Evolutionary conservation across 345 rosid genomes (phyloP).

Genomic region (Psidium friedrichsthalianum): DNA sequence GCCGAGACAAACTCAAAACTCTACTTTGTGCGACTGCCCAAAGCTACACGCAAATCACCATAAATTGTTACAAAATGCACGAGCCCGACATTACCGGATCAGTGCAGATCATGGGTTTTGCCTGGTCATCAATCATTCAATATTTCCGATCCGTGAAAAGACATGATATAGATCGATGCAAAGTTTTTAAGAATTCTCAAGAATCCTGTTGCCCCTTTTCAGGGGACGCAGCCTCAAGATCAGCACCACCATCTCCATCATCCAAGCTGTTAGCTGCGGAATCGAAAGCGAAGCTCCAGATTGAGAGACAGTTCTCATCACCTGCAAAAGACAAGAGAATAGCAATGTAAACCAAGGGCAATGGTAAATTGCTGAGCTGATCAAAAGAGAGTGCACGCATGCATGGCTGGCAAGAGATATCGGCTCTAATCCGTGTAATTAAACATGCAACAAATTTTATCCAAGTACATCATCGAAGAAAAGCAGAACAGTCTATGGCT

Average conservation of each 20-base stretch:
- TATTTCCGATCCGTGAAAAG: rapidly evolving
- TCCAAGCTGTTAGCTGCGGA: slow-evolving; percentile 10
- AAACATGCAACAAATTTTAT: background rate
- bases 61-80: background rate
- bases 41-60: background rate
- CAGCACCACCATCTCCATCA: slow-evolving; percentile 1
- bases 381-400: background rate
- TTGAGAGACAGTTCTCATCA: slow-evolving; percentile 60
- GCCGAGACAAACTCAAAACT: background rate
- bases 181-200: background rate
- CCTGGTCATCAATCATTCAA: background rate
- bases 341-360: background rate
- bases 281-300: slow-evolving; percentile 64
- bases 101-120: background rate
- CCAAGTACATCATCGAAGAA: background rate
- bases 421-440: background rate
- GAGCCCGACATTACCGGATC: background rate
- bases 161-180: background rate
- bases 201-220: background rate
- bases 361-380: background rate
- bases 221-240: background rate
- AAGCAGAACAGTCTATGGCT: background rate
- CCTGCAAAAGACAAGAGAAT: background rate
- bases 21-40: background rate
- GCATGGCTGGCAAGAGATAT: background rate